Evolutionary conservation across 768 basidiomycete genomes (phyloP), one percentile per base, ranked within the genome.

Genomic region (Amylocystis lapponica): DNA sequence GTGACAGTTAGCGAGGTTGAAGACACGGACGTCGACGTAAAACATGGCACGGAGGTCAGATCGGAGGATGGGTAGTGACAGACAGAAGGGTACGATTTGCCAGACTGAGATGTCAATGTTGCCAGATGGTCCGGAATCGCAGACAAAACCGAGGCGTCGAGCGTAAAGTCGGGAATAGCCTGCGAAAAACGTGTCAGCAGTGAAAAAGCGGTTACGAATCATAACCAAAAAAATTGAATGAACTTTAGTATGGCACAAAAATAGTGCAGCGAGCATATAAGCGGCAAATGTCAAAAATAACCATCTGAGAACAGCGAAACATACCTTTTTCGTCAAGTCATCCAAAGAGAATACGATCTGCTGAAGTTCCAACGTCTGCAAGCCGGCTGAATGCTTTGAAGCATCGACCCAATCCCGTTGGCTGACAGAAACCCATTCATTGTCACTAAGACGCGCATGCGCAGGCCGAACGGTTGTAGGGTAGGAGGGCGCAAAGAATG

Each of bases 301-400:
- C n/a, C n/a, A n/a, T n/a, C n/a, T n/a, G n/a, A n/a, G n/a, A n/a
- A n/a, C n/a, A n/a, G 4, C 27, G 46, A 66, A 52, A 38, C 67
- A 63, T 39, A 63, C 63, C 49, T 66, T 66, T 36, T 60, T 59
- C 27, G 54, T 47, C 49, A 55, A 60, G 25, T 55, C 49, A 36
- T 81, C 76, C 20, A 78, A 65, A 8, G 74, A 71, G 51, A 87
- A 75, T 10, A 84, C 66, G 34, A 93, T 55, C 57, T 86, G 88
- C 66, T 92, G 86, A 25, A 93, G 60, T 52, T 92, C 81, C 17
- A 89, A 59, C 14, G 68, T 65, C 17, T 68, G 53, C 0, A 65
- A 49, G 14, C 46, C 55, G 1, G 55, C 58, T 33, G 59, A 62
- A 13, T 57, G 53, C 31, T 57, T 50, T 26, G 58, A 56, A 7